Base-by-base conservation (phyloP, 108 stramenopile genomes). In the Cyclotella atomus region DNA sequence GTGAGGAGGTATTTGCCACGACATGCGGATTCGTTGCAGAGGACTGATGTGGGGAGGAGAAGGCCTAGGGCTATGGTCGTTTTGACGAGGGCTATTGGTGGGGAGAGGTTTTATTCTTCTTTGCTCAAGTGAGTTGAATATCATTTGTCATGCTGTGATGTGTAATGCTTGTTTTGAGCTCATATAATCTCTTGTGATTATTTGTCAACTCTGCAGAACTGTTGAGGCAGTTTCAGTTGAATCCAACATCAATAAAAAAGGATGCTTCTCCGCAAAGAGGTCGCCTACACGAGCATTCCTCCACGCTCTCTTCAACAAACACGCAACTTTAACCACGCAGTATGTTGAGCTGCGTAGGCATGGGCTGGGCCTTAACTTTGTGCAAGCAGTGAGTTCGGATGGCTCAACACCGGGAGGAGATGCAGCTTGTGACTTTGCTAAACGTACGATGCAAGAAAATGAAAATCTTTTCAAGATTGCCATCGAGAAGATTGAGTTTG, bases 41-140 rank as follows among this genome's bases (percentile, higher is more conserved):
- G 94, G 30, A 83, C 82, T 46, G 94, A 95, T 73, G 89, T 95
- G 8, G 94, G 94, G 41, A 76, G 94, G 25, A 76, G 94, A 53
- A 82, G 88, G 14, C 85, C 88, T 25, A 79, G 94, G n/a, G 94
- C 91, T 1, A 75, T 92, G 81, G 85, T 95, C 0, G 27, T 95
- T 25, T 57, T 95, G 59, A 95, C 94, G 6, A 67, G 91, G 23
- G 79, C 82, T 15, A 79, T 53, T 27, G 94, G 94, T 21, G 90
- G 89, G 7, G 91, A 90, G 65, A 38, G 76, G 59, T 77, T 95
- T 50, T 95, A 87, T 85, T 25, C 87, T 3, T 76, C 89, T 19
- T 59, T 95, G 25, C 81, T 95, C 36, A 91, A 93, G 86, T 88
- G 59, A 55, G 85, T 87, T 23, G 23, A 35, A 25, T 5, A 25